phyloP scores from a whole-genome alignment of 83 land plant species.

The Picea engelmannii region DNA sequence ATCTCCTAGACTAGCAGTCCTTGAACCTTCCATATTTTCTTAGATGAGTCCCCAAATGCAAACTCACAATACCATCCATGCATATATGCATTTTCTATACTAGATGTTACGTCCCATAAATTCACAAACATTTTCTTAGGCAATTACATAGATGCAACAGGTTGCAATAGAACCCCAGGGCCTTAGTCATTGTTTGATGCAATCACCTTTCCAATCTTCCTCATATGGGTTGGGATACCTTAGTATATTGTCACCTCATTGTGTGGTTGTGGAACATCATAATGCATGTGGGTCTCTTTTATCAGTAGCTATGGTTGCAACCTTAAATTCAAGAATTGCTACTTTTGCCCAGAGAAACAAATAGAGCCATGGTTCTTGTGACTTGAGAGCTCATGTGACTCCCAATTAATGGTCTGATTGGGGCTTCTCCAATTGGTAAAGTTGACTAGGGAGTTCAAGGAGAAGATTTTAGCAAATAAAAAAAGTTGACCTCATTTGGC shows the following conservation, averaged over 20 bases:
- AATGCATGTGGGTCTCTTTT: constrained; percentile 40
- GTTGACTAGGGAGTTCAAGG: constrained; percentile 54
- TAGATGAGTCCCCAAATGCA: constrained; percentile 18
- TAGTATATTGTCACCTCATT: constrained; percentile 38
- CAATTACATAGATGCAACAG: constrained; percentile 8
- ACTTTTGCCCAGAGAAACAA: constrained; percentile 50
- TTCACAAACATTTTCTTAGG: constrained; percentile 37
- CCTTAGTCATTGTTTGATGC: constrained; percentile 38
- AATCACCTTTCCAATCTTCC: constrained; percentile 36
- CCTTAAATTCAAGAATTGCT: background rate
- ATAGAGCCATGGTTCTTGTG: constrained; percentile 47
- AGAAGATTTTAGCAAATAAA: too few relatives aligned
- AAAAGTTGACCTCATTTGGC: too few relatives aligned
- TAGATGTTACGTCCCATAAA: constrained; percentile 56
- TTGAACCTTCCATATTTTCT: constrained; percentile 33
- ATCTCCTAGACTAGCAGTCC: constrained; percentile 43
- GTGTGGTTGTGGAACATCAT: constrained; percentile 26
- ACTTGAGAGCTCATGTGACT: constrained; percentile 15
- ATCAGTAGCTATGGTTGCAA: constrained; percentile 28
- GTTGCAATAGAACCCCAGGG: constrained; percentile 17
- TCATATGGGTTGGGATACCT: constrained; percentile 15
- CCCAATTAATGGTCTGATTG: constrained; percentile 45
- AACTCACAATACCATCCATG: constrained; percentile 34
- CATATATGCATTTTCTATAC: constrained; percentile 44
- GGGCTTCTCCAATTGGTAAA: constrained; percentile 63